Percentiles rank a stretch among this genome's conserved stretches.
phyloP scores from a whole-genome alignment of 129 eudicot genomes.

The Centrapalus pauciflorus region DNA sequence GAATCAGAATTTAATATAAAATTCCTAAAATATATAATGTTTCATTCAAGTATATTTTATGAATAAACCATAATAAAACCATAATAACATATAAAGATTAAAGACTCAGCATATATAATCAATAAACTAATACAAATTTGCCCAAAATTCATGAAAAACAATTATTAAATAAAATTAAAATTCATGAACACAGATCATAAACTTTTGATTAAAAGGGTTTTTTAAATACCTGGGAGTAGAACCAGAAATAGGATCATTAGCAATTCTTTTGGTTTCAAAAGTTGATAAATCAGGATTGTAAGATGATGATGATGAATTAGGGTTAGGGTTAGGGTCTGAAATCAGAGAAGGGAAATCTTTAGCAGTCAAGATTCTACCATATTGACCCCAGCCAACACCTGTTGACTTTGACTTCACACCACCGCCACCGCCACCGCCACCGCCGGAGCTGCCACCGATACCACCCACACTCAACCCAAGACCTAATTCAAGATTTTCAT shows the following conservation, averaged over 20 bases:
- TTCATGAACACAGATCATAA: too few relatives aligned
- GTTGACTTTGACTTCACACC: conserved; percentile 15
- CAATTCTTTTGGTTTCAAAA: conserved; percentile 45
- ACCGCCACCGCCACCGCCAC: conserved; percentile 19
- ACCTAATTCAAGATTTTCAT: conserved; percentile 61
- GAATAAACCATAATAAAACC: too few relatives aligned
- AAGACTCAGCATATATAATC: too few relatives aligned
- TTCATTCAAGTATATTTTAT: too few relatives aligned
- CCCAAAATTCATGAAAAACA: background rate
- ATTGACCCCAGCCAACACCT: conserved; percentile 29
- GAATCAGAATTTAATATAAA: too few relatives aligned
- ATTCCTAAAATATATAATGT: too few relatives aligned
- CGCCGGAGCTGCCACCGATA: too few relatives aligned
- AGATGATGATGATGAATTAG: background rate
- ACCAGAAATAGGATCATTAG: conserved; percentile 37
- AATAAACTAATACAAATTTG: background rate
- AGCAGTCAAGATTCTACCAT: conserved; percentile 71
- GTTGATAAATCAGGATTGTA: conserved; percentile 7
- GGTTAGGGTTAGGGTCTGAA: conserved; percentile 13
- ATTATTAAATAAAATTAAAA: background rate
- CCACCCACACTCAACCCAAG: conserved; percentile 70
- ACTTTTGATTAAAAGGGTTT: too few relatives aligned
- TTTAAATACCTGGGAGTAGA: conserved; percentile 39
- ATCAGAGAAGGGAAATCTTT: conserved; percentile 41
- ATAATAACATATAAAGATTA: too few relatives aligned